Evolutionary conservation across 495 filamentous ascomycete species (phyloP), one percentile per base, ranked within the genome.

Genomic region (Annulohypoxylon moriforme): DNA sequence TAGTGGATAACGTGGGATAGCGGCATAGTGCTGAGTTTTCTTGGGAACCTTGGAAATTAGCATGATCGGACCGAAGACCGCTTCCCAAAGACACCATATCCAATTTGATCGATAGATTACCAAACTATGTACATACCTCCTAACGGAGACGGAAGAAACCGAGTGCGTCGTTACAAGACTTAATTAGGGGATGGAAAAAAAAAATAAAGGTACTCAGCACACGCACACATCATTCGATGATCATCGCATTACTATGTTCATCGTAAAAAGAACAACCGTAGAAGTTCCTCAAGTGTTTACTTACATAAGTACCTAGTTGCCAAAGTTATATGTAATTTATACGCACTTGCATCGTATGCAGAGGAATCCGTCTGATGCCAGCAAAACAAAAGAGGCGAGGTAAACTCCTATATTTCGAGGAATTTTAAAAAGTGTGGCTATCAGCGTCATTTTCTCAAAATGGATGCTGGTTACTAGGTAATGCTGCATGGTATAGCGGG

Each of bases 21-120:
- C 40, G 40, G 40, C 40, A 33, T 29, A 52, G 56, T 53, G 49
- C 57, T 66, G 31, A 63, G 61, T 53, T 50, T 6, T 47, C 40
- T 44, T 44, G 16, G 40, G 6, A 44, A 44, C 40, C 40, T 69
- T 62, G 52, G 61, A 73, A 67, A 67, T 69, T 69, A 62, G 20
- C 66, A 58, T 61, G 71, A 44, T 69, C 71, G 71, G 66, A 63
- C 71, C 66, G 71, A 69, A 73, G 62, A 67, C 58, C 42, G 42
- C 42, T 47, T 64, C 40, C 55, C 38, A 46, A 46, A 57, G 64
- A 59, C 64, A 56, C 71, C 62, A 73, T 72, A 72, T 64, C 56
- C 59, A 55, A 67, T 60, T 60, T 33, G 55, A 55, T 52, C 24
- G 14, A 49, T 49, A 49, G 22, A 49, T 25, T 49, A 25, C 46